A percentile compares a stretch with the other conserved stretches of the same genome.
phyloP scores from a whole-genome alignment of 768 basidiomycete genomes.

The Lentinus tigrinus region DNA sequence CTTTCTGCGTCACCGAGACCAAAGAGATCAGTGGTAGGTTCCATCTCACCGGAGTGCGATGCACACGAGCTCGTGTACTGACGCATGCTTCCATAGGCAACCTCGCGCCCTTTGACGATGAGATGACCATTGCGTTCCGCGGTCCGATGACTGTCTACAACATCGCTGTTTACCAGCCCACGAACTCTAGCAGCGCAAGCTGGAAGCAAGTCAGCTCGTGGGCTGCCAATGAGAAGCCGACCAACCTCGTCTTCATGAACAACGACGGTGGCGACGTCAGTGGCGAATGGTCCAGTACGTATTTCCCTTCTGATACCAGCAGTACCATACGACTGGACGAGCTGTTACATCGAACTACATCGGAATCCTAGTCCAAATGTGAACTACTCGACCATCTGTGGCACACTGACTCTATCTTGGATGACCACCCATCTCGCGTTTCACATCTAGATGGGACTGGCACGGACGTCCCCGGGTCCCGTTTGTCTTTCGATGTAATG shows the following conservation, averaged over 20 bases:
- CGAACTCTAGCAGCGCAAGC: slow-evolving; percentile 21
- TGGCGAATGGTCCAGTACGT: slow-evolving; percentile 29
- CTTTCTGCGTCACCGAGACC: slow-evolving; percentile 21
- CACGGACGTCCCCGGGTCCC: no score
- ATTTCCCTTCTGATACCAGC: not conserved
- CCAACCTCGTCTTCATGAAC: slow-evolving; percentile 33
- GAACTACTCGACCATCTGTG: no score
- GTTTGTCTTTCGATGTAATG: no score
- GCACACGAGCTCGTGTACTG: not conserved
- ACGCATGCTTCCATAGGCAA: slow-evolving; percentile 14
- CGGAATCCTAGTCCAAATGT: no score
- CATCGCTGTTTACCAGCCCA: slow-evolving; percentile 30
- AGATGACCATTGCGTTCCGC: slow-evolving; percentile 27
- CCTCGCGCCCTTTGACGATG: slow-evolving; percentile 31
- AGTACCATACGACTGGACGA: no score
- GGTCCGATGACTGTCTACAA: slow-evolving; percentile 27
- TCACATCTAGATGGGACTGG: no score
- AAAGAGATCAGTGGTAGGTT: slow-evolving; percentile 20
- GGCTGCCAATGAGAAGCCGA: slow-evolving; percentile 13
- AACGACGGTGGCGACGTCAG: slow-evolving; percentile 26
- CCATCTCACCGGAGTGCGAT: not conserved
- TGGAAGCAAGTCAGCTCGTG: slow-evolving; percentile 29
- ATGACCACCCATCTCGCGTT: no score
- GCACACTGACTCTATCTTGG: no score
- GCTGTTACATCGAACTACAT: no score